Evolutionary conservation across 2,329 filamentous ascomycete genomes (phyloP).

Genomic region (Dothistroma pini): DNA sequence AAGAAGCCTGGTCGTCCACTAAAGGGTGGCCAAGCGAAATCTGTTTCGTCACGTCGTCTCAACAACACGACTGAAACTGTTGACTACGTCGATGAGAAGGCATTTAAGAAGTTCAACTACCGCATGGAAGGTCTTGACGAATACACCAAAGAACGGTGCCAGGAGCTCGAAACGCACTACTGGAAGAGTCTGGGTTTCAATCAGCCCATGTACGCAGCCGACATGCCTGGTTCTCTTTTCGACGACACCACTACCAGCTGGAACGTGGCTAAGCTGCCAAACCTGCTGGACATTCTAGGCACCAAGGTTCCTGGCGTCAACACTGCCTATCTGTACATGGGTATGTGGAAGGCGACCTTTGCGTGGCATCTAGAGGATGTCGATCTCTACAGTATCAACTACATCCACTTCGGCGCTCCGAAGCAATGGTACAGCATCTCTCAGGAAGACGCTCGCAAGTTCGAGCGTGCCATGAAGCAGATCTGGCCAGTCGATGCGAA

Average conservation of each 20-base stretch:
- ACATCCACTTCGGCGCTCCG: constrained; percentile 95
- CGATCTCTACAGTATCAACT: constrained; percentile 99
- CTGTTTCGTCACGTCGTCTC: constrained; percentile 81
- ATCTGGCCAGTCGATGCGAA: constrained; percentile 96
- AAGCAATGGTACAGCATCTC: constrained; percentile 99
- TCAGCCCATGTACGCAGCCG: constrained; percentile 89
- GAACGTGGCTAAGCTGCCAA: constrained; percentile 94
- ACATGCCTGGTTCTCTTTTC: constrained; percentile 94
- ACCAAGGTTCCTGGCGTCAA: constrained; percentile 97
- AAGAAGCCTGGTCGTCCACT: constrained; percentile 47
- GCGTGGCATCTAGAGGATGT: constrained; percentile 99
- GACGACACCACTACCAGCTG: constrained; percentile 77
- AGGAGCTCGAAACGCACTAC: constrained; percentile 89
- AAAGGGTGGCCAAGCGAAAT: constrained; percentile 58
- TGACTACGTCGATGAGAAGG: constrained; percentile 80
- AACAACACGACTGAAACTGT: constrained; percentile 75
- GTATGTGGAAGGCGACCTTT: constrained; percentile 99
- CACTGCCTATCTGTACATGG: constrained; percentile 93
- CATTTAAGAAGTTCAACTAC: constrained; percentile 90
- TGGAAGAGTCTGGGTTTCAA: constrained; percentile 98
- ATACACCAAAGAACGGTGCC: constrained; percentile 85
- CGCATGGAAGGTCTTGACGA: constrained; percentile 77
- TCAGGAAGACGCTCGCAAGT: constrained; percentile 86
- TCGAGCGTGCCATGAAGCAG: constrained; percentile 90
- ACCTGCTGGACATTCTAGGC: constrained; percentile 87